Base-by-base conservation (phyloP, 1,284 basidiomycete species). In the Malassezia furfur region DNA sequence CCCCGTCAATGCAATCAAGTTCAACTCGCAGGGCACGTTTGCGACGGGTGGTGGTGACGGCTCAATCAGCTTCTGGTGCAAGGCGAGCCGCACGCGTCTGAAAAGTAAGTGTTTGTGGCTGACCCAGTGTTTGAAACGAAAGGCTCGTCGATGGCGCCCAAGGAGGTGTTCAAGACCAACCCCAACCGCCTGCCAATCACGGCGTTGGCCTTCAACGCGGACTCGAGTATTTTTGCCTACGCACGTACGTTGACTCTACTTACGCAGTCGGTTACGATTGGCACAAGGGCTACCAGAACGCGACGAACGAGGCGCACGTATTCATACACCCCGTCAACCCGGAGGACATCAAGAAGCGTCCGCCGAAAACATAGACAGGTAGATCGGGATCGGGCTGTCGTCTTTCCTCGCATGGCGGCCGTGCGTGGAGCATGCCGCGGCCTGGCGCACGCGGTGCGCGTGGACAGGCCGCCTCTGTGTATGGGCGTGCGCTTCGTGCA, bases 11-110 rank as follows among this genome's bases (percentile, higher is more conserved):
- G 85, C 87, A 55, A 86, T 89, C 67, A 82, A 83, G 1, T 96
- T 96, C 81, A 90, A 96, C 73, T 81, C 85, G 1, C 87, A 93
- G 63, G 91, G 90, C 41, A 96, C 91, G 1, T 96, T 96, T 77
- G 87, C 87, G 31, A 96, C 91, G 0, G 89, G 86, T 59, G 91
- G 91, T 80, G 75, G 75, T 10, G 67, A 84, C 74, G 73, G 70
- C 28, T 66, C 66, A 9, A 70, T 75, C 51, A 73, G 68, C 50
- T 70, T 74, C 53, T 75, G 89, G 89, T 88, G 91, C 76, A 89
- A 88, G 76, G 87, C 89, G 73, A 82, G 85, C 10, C 85, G 89
- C 52, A 91, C 85, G 14, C 83, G 90, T 47, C 80, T 96, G 72
- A 91, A 90, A 77, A 84, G 88, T 90, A 70, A 60, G 82, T 77